A percentile compares a stretch with the other conserved stretches of the same genome.
Conservation (phyloP, 441 rosid genomes). For the Erodium moschatum region DNA sequence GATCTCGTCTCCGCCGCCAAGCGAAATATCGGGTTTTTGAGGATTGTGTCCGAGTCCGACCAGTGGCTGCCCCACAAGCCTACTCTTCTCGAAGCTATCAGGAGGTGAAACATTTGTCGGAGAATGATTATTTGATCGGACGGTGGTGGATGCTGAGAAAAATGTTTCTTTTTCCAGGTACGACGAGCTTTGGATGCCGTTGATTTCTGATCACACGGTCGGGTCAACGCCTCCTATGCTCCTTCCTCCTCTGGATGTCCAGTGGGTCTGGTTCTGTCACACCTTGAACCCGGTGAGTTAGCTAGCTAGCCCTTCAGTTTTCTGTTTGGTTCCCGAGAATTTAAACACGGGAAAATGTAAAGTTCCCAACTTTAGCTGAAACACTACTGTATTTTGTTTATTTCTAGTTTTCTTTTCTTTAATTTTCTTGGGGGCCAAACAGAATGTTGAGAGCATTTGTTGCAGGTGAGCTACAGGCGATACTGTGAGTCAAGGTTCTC, state of each 20-base stretch:
- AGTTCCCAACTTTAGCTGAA: neutral
- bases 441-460: slow-evolving; percentile 5
- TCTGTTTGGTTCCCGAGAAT: slow-evolving; percentile 26
- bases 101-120: slow-evolving; percentile 38
- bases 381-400: neutral
- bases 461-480: slow-evolving; percentile 49
- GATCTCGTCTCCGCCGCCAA: slow-evolving; percentile 71
- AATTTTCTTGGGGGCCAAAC: neutral
- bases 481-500: slow-evolving; percentile 72
- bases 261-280: slow-evolving; percentile 97
- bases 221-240: slow-evolving; percentile 52
- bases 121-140: slow-evolving; percentile 14
- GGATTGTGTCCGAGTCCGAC: slow-evolving; percentile 38
- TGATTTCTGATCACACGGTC: slow-evolving; percentile 60
- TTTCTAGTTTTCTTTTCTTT: neutral
- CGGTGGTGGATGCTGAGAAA: slow-evolving; percentile 5
- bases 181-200: slow-evolving; percentile 90
- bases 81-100: slow-evolving; percentile 48
- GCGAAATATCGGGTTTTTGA: slow-evolving; percentile 48
- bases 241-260: slow-evolving; percentile 80
- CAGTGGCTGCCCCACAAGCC: slow-evolving; percentile 58
- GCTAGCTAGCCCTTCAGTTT: neutral
- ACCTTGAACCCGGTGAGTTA: slow-evolving; percentile 63
- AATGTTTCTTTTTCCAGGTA: slow-evolving; percentile 39
- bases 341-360: neutral